Percentiles rank a stretch among this genome's conserved stretches.
These are phyloP conservation scores for Fraxinus greggii DNA, from an alignment of 305 asterid genomes.

Conservation along the genomic window DNA sequence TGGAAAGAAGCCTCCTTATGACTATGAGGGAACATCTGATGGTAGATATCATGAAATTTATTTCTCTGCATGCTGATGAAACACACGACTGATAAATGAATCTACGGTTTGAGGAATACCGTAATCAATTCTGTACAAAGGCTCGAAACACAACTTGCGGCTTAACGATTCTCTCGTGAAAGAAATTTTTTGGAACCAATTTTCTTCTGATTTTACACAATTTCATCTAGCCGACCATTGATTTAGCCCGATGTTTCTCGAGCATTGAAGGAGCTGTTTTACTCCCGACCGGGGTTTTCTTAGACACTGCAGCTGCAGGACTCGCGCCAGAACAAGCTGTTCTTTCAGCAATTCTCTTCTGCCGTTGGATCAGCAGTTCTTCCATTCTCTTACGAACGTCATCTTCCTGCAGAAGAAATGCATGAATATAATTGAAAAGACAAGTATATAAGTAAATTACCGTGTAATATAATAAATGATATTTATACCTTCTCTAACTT, in stretches of 20 bases:
- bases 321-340: slow-evolving; percentile 49
- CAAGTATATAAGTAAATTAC: background rate
- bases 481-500: slow-evolving; percentile 59
- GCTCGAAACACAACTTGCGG: slow-evolving; percentile 9
- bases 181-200: background rate
- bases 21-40: background rate
- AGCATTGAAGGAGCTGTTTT: slow-evolving; percentile 49
- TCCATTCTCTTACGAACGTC: slow-evolving; percentile 74
- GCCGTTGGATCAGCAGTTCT: slow-evolving; percentile 53
- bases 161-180: background rate
- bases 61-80: slow-evolving; percentile 2
- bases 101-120: background rate
- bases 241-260: slow-evolving; percentile 29
- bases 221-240: slow-evolving; percentile 1
- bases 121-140: background rate
- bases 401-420: slow-evolving; percentile 54
- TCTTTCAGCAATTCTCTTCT: slow-evolving; percentile 79
- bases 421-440: slow-evolving; percentile 4
- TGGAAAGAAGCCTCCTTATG: background rate
- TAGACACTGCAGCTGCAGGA: slow-evolving; percentile 27
- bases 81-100: background rate
- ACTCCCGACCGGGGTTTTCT: slow-evolving; percentile 49
- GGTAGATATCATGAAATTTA: background rate
- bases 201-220: slow-evolving; percentile 19
- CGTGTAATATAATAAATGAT: background rate